Evolutionary conservation across 1,139 yeast genomes (phyloP).

Genomic region (Hyphopichia buzzinii): DNA sequence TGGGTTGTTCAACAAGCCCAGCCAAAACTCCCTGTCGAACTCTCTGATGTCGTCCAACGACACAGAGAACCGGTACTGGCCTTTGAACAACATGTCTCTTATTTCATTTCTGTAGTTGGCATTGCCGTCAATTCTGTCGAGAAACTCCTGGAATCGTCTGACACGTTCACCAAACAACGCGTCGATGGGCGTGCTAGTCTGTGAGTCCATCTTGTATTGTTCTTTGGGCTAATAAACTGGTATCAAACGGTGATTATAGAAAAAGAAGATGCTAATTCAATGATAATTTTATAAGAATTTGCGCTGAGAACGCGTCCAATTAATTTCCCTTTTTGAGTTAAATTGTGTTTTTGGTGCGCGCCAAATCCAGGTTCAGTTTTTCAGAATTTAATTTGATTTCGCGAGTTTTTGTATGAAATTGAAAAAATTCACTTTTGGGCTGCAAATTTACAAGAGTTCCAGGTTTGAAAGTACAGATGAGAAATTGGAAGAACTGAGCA

Average conservation of each 20-base stretch:
- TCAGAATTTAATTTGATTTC: too few species aligned
- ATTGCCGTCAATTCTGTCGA: slow-evolving; percentile 53
- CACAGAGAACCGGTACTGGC: slow-evolving; percentile 66
- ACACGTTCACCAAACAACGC: slow-evolving; percentile 75
- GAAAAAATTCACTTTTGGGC: too few species aligned
- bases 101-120: slow-evolving; percentile 70
- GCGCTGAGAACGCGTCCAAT: slow-evolving; percentile 27
- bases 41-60: slow-evolving; percentile 87
- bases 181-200: slow-evolving; percentile 30
- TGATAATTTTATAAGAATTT: not conserved
- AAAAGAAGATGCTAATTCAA: not conserved
- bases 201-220: slow-evolving; percentile 16
- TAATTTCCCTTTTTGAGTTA: slow-evolving; percentile 28
- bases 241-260: slow-evolving; percentile 2
- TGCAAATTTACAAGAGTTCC: too few species aligned
- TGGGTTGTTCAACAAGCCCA: slow-evolving; percentile 72
- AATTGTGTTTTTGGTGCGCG: slow-evolving; percentile 13
- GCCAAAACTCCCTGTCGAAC: slow-evolving; percentile 77
- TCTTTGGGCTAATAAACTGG: not conserved
- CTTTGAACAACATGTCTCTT: slow-evolving; percentile 65
- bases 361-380: too few species aligned
- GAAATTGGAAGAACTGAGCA: too few species aligned
- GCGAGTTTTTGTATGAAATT: too few species aligned
- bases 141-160: slow-evolving; percentile 83
- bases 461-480: too few species aligned